Evolutionary conservation across 495 filamentous ascomycete species (phyloP), one percentile per base, ranked within the genome.

Genomic region (Hyaloscypha bicolor): DNA sequence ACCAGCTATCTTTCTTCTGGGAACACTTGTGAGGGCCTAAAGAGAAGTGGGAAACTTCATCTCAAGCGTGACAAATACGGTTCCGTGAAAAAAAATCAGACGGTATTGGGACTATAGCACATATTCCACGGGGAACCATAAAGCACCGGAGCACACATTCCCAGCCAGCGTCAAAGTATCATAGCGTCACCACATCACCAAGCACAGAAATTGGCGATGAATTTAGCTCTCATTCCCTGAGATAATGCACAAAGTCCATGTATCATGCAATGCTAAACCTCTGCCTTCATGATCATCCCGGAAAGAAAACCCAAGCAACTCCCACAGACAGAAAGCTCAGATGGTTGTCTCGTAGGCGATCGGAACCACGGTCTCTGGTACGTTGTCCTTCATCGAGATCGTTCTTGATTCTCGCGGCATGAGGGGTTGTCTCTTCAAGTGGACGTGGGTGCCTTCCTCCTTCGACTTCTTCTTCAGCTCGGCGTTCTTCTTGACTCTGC

Each of bases 291-390:
- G 39, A 62, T 48, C 64, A 58, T 65, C 70, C 66, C 63, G 64
- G 33, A 62, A 76, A 72, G 69, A 65, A 74, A 74, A 69, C 69
- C 74, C 72, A 66, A 51, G 63, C 71, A 76, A 74, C 55, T 53
- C 64, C 69, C 68, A 73, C 61, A 70, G 64, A 67, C 64, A 72
- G 53, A 71, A 61, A 51, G 68, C 81, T 90, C 94, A 99, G 78
- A 98, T 98, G 72, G 93, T 94, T 74, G 95, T 99, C 87, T 97
- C 95, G 87, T 97, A 99, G 76, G 94, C 82, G 72, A 97, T 87
- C 55, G 95, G 93, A 55, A 88, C 86, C 71, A 99, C 87, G 69
- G 90, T 98, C 88, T 97, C 93, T 69, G 96, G 93, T 75, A 85
- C 80, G 82, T 91, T 91, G 75, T 88, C 88, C 80, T 87, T 88